A percentile compares a stretch with the other conserved stretches of the same genome.
Conservation (phyloP, 495 filamentous ascomycete genomes). For the Hypomontagnella monticulosa region DNA sequence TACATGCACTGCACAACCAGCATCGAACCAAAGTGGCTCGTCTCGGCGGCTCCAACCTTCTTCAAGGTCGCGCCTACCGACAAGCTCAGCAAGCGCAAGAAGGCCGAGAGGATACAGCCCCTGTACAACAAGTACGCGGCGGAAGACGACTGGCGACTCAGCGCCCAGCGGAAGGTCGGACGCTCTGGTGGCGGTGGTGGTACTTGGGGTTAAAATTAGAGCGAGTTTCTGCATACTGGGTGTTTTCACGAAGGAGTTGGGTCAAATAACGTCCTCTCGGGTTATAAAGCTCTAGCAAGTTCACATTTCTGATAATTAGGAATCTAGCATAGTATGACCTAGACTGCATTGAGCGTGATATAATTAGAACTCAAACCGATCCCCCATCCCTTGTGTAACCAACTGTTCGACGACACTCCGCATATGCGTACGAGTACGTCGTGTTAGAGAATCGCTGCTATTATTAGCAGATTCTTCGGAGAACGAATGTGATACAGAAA, state of each 20-base stretch:
- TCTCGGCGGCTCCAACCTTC: constrained; percentile 95
- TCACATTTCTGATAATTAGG: no score
- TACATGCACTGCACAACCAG: constrained; percentile 94
- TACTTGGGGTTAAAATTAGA: constrained; percentile 80
- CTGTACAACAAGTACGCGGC: constrained; percentile 87
- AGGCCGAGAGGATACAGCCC: constrained; percentile 93
- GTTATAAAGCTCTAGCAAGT: not conserved
- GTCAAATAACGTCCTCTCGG: not conserved
- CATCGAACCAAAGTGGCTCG: constrained; percentile 92
- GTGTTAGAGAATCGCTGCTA: not conserved
- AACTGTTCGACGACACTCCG: not conserved
- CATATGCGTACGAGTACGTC: not conserved
- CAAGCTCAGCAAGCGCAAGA: constrained; percentile 87
- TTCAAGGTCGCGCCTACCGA: constrained; percentile 97
- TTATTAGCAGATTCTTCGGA: constrained; percentile 5
- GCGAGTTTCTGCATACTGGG: not conserved
- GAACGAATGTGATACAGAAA: not conserved
- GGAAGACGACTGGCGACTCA: constrained; percentile 93
- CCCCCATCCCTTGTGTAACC: no score
- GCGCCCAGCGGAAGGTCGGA: constrained; percentile 86
- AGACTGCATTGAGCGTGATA: no score
- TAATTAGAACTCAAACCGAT: not conserved
- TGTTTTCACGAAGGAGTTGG: not conserved
- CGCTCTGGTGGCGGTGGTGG: constrained; percentile 88
- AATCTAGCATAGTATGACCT: no score